Conservation (phyloP, 495 filamentous ascomycete species). For the Penicillium crystallinum region DNA sequence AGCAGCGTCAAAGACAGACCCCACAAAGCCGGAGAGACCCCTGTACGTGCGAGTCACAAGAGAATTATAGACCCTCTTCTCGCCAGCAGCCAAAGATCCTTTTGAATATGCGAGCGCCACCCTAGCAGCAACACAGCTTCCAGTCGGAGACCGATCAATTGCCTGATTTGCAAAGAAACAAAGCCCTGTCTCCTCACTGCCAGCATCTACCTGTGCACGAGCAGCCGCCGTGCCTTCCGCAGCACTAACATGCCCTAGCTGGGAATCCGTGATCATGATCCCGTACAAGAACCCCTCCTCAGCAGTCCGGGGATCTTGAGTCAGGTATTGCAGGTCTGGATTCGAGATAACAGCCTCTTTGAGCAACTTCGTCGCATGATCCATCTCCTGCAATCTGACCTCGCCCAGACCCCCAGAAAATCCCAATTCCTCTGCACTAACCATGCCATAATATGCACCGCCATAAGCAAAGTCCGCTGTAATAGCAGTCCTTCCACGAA, state of each 20-base stretch:
- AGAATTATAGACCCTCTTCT: constrained; percentile 22
- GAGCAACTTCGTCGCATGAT: constrained; percentile 14
- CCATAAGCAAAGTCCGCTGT: constrained; percentile 14
- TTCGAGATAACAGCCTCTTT: constrained; percentile 11
- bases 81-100: neutral
- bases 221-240: constrained; percentile 8
- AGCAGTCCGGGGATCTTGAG: constrained; percentile 4
- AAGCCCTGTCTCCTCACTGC: constrained; percentile 16
- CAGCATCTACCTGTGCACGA: constrained; percentile 3
- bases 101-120: constrained; percentile 21
- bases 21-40: constrained; percentile 12
- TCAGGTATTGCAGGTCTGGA: constrained; percentile 4
- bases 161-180: constrained; percentile 24
- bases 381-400: constrained; percentile 11
- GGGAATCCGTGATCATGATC: constrained; percentile 14
- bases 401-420: constrained; percentile 8
- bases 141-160: constrained; percentile 28
- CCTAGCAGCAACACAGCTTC: constrained; percentile 20
- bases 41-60: constrained; percentile 10
- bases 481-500: constrained; percentile 1
- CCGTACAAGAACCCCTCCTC: constrained; percentile 15
- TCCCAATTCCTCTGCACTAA: constrained; percentile 12
- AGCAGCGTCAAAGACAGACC: constrained; percentile 6
- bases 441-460: constrained; percentile 11
- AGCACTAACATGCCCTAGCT: constrained; percentile 24